phyloP scores from a whole-genome alignment of 1,139 yeast species.

The Lodderomyces elongisporus region DNA sequence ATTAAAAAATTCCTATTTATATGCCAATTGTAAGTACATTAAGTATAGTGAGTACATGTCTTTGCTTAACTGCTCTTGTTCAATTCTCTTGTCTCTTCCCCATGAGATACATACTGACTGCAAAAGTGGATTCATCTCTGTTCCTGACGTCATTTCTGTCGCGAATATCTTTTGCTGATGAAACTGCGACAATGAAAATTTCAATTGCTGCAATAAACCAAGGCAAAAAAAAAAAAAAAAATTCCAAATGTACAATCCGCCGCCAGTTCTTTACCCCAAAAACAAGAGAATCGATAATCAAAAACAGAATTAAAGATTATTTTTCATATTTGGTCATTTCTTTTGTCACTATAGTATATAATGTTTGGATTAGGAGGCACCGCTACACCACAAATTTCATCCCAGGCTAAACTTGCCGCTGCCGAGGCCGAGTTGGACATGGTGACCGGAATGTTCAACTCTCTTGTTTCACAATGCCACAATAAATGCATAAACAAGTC shows the following conservation, averaged over 20 bases:
- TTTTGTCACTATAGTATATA: constrained; percentile 1
- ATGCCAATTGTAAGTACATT: not conserved
- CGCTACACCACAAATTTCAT: constrained; percentile 63
- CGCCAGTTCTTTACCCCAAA: no score
- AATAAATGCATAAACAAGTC: constrained; percentile 69
- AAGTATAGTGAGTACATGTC: no score
- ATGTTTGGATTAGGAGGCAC: constrained; percentile 85
- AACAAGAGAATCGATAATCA: no score
- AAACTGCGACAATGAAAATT: not conserved
- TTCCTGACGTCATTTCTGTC: no score
- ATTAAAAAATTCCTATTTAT: not conserved
- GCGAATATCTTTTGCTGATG: no score
- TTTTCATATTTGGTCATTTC: no score
- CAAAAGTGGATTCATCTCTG: no score
- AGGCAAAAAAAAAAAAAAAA: not conserved
- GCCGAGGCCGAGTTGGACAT: constrained; percentile 93
- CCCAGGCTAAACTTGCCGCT: constrained; percentile 67
- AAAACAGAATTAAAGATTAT: no score
- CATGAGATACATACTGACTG: no score
- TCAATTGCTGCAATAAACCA: no score
- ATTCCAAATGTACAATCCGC: not conserved
- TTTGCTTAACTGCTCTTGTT: no score
- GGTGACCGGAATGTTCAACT: constrained; percentile 97
- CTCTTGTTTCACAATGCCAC: constrained; percentile 79
- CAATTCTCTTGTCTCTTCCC: no score